phyloP scores from a whole-genome alignment of 202 grass and related monocot genomes.

The Setaria italica region DNA sequence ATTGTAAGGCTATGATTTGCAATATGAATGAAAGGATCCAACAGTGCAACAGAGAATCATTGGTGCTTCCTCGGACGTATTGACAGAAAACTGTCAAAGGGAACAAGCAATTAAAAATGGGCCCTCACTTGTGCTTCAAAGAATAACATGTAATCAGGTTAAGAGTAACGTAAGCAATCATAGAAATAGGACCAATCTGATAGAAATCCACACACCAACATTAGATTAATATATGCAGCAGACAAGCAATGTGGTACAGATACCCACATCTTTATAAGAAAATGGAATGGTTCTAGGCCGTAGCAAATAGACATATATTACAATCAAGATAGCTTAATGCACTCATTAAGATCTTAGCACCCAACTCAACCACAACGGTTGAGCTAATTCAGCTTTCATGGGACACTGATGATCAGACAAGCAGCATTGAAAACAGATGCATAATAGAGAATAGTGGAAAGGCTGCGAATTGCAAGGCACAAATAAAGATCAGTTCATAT shows the following conservation, averaged over 20 bases:
- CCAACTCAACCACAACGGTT: not conserved
- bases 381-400: not conserved
- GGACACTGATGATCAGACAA: not conserved
- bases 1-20: not conserved
- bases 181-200: not conserved
- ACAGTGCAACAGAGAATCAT: not conserved
- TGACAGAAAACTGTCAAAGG: not conserved
- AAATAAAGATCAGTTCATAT: not conserved
- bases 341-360: not conserved
- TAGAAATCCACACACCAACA: not conserved
- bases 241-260: not conserved
- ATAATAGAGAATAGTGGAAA: not conserved
- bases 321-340: not conserved
- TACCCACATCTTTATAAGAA: not conserved
- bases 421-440: not conserved
- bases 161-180: not conserved
- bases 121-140: not conserved
- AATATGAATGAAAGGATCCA: constrained; percentile 11
- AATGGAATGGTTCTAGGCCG: not conserved
- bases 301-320: not conserved
- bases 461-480: not conserved
- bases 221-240: not conserved
- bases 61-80: not conserved
- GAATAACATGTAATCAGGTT: not conserved
- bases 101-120: not conserved